Conservation (phyloP, 805 yeast genomes). For the Alloascoidea hylecoeti region DNA sequence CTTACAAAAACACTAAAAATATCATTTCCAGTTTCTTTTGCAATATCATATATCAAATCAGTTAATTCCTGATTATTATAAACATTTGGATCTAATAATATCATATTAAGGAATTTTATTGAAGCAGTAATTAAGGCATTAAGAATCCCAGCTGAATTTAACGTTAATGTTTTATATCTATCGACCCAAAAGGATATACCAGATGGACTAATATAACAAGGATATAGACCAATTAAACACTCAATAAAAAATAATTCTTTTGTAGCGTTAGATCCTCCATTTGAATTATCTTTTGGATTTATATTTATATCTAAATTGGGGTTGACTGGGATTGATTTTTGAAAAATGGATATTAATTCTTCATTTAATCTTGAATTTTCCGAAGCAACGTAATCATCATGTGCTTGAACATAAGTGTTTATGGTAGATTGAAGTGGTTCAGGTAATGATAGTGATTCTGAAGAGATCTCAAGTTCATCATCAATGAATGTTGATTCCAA, state of each 20-base stretch:
- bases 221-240: conserved; percentile 15
- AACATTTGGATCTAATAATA: conserved; percentile 2
- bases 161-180: conserved; percentile 32
- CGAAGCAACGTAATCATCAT: conserved; percentile 8
- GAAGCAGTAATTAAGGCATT: conserved; percentile 20
- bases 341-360: conserved; percentile 14
- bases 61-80: conserved; percentile 5
- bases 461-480: too few species aligned
- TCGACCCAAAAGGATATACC: conserved; percentile 31
- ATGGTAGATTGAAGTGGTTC: conserved; percentile 6
- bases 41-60: conserved; percentile 10
- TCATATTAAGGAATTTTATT: conserved; percentile 13
- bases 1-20: conserved; percentile 13
- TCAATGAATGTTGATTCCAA: too few species aligned
- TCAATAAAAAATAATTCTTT: conserved; percentile 15
- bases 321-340: conserved; percentile 5
- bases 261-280: too few species aligned
- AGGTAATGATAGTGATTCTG: too few species aligned
- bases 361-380: conserved; percentile 19
- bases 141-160: conserved; percentile 36
- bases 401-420: conserved; percentile 6
- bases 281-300: too few species aligned
- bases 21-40: conserved; percentile 9
- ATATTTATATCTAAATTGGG: not conserved
- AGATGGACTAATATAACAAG: conserved; percentile 14